phyloP scores from a whole-genome alignment of 192 early-diverging fungal species.

The Coemansia sp. region DNA sequence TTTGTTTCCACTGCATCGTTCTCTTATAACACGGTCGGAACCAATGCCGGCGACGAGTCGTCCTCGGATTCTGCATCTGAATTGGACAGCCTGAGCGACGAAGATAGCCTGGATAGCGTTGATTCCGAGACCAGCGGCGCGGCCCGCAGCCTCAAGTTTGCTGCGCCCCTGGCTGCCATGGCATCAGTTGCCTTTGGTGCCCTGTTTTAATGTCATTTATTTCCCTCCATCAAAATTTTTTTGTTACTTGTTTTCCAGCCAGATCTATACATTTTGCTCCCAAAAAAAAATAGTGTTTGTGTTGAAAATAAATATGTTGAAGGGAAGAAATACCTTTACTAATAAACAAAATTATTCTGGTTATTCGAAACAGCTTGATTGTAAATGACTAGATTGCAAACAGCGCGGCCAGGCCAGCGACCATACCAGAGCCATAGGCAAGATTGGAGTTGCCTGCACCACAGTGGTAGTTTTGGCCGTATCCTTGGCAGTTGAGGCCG shows the following conservation, averaged over 20 bases:
- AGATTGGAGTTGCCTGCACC: neutral
- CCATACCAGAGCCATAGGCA: neutral
- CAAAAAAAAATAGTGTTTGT: too few species aligned
- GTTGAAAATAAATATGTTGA: too few species aligned
- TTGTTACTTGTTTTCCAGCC: too few species aligned
- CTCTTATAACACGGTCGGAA: constrained; percentile 6
- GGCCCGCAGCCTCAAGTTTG: neutral
- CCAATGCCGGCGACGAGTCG: constrained; percentile 3
- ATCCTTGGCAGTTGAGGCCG: neutral
- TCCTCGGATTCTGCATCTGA: constrained; percentile 5
- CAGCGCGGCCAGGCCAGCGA: neutral
- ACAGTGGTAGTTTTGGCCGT: neutral
- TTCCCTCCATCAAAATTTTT: too few species aligned
- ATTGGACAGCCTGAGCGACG: constrained; percentile 6
- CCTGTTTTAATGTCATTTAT: neutral
- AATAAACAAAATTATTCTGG: neutral
- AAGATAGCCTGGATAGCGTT: constrained; percentile 2
- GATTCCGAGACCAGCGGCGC: neutral
- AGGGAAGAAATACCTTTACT: neutral
- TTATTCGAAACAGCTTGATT: neutral
- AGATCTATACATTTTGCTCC: too few species aligned
- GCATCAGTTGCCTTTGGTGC: neutral
- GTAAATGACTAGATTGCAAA: neutral
- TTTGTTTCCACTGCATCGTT: constrained; percentile 41
- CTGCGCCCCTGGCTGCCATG: constrained; percentile 7